A percentile compares a stretch with the other conserved stretches of the same genome.
These are phyloP conservation scores for Dioszegia crocea DNA, from an alignment of 768 basidiomycete species.

Conservation along the genomic window DNA sequence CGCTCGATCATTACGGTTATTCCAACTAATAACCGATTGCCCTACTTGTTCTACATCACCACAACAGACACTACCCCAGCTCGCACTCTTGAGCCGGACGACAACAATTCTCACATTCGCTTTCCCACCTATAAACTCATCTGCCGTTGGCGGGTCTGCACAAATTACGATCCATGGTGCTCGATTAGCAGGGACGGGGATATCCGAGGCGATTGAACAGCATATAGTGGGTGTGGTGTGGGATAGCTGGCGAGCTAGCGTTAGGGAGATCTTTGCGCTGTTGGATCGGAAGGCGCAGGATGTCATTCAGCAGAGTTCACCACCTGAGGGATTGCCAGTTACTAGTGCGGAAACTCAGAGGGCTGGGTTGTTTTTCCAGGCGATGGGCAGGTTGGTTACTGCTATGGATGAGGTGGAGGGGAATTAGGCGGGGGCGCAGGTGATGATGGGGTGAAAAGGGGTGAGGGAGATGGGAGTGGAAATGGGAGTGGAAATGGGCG, in stretches of 20 bases:
- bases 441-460: background rate
- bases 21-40: slow-evolving; percentile 34
- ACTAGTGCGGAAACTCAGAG: slow-evolving; percentile 37
- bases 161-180: slow-evolving; percentile 45
- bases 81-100: slow-evolving; percentile 40
- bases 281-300: slow-evolving; percentile 43
- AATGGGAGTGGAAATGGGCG: background rate
- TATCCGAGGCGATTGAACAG: slow-evolving; percentile 41
- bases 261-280: slow-evolving; percentile 36
- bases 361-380: slow-evolving; percentile 46
- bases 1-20: slow-evolving; percentile 34
- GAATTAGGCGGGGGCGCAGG: slow-evolving; percentile 5
- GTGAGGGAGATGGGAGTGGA: background rate
- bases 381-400: slow-evolving; percentile 38
- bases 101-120: slow-evolving; percentile 46
- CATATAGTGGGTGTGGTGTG: slow-evolving; percentile 45
- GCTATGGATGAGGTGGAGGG: slow-evolving; percentile 47
- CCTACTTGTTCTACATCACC: slow-evolving; percentile 31
- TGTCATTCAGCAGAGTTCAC: slow-evolving; percentile 21
- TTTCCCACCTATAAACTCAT: slow-evolving; percentile 37
- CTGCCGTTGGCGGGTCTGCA: slow-evolving; percentile 26
- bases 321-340: background rate
- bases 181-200: slow-evolving; percentile 35
- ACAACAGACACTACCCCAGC: slow-evolving; percentile 43
- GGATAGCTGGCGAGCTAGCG: slow-evolving; percentile 40